phyloP scores from a whole-genome alignment of 2,329 filamentous ascomycete species.

The Didymella lethalis region DNA sequence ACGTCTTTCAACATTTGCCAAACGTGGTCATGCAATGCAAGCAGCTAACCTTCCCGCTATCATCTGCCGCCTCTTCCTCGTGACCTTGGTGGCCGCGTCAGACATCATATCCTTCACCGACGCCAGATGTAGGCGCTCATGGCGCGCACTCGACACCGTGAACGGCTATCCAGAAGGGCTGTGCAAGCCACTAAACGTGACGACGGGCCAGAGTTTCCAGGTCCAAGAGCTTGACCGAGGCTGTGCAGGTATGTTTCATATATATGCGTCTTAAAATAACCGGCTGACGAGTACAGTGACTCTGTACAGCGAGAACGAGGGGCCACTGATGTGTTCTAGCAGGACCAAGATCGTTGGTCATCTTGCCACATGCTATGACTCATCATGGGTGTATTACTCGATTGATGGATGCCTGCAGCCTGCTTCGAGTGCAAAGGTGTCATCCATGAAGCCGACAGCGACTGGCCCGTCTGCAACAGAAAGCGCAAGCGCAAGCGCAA shows the following conservation, averaged over 20 bases:
- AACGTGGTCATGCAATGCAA: not conserved
- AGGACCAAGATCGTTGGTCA: slow-evolving; percentile 29
- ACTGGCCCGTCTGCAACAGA: slow-evolving; percentile 12
- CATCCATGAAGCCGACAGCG: not conserved
- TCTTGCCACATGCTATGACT: slow-evolving; percentile 37
- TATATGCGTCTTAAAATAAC: not conserved
- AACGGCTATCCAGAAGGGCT: slow-evolving; percentile 32
- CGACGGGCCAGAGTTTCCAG: slow-evolving; percentile 31
- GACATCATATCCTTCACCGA: slow-evolving; percentile 29
- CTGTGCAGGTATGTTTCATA: slow-evolving; percentile 30
- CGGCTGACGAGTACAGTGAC: slow-evolving; percentile 29
- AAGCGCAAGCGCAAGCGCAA: slow-evolving; percentile 1
- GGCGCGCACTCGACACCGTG: slow-evolving; percentile 22
- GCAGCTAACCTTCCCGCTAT: too few relatives aligned
- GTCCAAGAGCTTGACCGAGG: slow-evolving; percentile 35
- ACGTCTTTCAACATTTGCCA: not conserved
- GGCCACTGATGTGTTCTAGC: slow-evolving; percentile 27
- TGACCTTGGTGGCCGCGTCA: not conserved
- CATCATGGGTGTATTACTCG: slow-evolving; percentile 41
- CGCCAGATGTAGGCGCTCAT: slow-evolving; percentile 21
- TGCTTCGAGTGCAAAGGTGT: slow-evolving; percentile 6
- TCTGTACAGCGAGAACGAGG: slow-evolving; percentile 33
- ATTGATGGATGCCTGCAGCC: slow-evolving; percentile 35
- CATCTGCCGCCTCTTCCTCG: not conserved
- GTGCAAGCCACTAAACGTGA: slow-evolving; percentile 27